A percentile compares a stretch with the other conserved stretches of the same genome.
phyloP scores from a whole-genome alignment of 768 basidiomycete genomes.

The Tricholomella constricta region DNA sequence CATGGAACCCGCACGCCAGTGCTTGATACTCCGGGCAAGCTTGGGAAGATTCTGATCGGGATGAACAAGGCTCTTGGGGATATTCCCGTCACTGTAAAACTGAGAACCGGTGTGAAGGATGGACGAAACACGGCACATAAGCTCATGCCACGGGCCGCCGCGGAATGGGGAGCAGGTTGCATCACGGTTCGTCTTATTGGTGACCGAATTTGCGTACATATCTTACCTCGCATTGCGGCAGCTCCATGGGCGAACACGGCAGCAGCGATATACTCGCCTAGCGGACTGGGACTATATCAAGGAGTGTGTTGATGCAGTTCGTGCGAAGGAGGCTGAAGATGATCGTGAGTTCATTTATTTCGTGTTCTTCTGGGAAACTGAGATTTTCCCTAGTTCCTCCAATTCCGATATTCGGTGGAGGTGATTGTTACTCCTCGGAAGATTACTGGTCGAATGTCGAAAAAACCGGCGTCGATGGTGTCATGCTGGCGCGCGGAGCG shows the following conservation, averaged over 20 bases:
- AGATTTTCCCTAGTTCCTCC: slow-evolving; percentile 55
- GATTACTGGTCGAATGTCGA: slow-evolving; percentile 81
- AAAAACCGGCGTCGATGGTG: slow-evolving; percentile 83
- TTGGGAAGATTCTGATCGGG: slow-evolving; percentile 85
- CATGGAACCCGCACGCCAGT: slow-evolving; percentile 45
- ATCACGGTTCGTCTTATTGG: slow-evolving; percentile 39
- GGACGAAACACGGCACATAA: slow-evolving; percentile 87
- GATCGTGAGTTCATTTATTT: slow-evolving; percentile 51
- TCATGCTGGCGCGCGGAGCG: slow-evolving; percentile 95
- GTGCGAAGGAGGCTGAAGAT: slow-evolving; percentile 68
- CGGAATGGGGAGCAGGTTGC: slow-evolving; percentile 49
- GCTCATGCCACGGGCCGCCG: slow-evolving; percentile 77
- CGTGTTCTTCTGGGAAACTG: neutral
- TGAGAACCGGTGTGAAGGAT: slow-evolving; percentile 93
- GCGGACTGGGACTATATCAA: slow-evolving; percentile 97
- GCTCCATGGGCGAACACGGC: slow-evolving; percentile 95
- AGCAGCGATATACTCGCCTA: slow-evolving; percentile 89
- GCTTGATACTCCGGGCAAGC: slow-evolving; percentile 76
- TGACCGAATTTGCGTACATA: neutral
- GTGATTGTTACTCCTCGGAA: slow-evolving; percentile 89
- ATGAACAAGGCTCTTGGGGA: slow-evolving; percentile 92
- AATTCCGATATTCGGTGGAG: slow-evolving; percentile 96
- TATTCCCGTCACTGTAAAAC: slow-evolving; percentile 87
- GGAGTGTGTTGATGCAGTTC: slow-evolving; percentile 80
- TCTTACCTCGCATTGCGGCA: slow-evolving; percentile 29